Evolutionary conservation across 331 rosid genomes (phyloP), one percentile per base, ranked within the genome.

Genomic region (Dryas integrifolia): DNA sequence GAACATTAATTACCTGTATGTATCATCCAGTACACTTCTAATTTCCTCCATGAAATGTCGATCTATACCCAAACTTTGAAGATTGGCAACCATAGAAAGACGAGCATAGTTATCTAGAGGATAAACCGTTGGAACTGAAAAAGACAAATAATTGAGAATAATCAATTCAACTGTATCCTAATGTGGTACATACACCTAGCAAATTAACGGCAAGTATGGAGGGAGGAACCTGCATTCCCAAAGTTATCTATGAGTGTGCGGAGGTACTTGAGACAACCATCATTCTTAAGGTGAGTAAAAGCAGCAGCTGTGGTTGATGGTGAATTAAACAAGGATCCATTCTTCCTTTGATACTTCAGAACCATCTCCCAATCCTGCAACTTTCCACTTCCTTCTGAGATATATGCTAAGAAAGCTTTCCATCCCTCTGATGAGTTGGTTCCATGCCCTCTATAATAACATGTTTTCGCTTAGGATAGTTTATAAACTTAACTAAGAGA

Each of bases 291-390:
- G 72, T 75, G 82, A 26, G 80, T 76, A 88, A 89, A 87, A 67
- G 75, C 90, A 69, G 86, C 89, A 2, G 96, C 97, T 4, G 97
- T 91, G 60, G 98, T 73, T 44, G 98, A 77, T 12, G 98, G 97
- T 40, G 98, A 93, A 74, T 89, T 89, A 65, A 87, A 89, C 52
- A 91, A 76, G 24, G 97, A 91, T 18, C 97, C 97, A 63, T 93
- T 93, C 60, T 86, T 88, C 70, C 96, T 91, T 83, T 93, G 97
- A 81, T 84, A 82, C 76, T 87, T 87, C 87, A 85, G 77, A 69
- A 77, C 72, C 82, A 85, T 74, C 78, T 88, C 77, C 87, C 89
- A 86, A 72, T 88, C 84, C 52, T 56, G 82, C 16, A 84, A 79
- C 47, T 75, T 85, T 64, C 78, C 87, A 24, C 85, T 18, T 71